A percentile compares a stretch with the other conserved stretches of the same genome.
These are phyloP conservation scores for Fraxinus xanthoxyloides DNA, from an alignment of 305 asterid genomes.

Conservation along the genomic window DNA sequence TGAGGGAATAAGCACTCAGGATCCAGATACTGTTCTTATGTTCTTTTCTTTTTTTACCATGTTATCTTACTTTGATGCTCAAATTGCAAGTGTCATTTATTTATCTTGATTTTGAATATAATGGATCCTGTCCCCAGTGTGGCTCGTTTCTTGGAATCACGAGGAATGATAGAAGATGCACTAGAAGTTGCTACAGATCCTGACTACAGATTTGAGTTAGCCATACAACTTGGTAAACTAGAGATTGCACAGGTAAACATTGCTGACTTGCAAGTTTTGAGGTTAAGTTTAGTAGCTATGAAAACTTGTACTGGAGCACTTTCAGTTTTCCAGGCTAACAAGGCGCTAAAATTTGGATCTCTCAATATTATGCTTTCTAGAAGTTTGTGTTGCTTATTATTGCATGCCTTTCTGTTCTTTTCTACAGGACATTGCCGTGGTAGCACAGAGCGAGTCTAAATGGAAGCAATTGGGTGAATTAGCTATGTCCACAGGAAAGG, in stretches of 20 bases:
- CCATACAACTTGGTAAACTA: slow-evolving; percentile 86
- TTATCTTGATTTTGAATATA: background rate
- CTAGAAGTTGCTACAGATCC: slow-evolving; percentile 91
- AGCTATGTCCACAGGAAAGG: slow-evolving; percentile 98
- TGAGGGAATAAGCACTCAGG: background rate
- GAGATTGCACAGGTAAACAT: slow-evolving; percentile 79
- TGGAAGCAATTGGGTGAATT: slow-evolving; percentile 99
- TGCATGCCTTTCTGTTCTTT: slow-evolving; percentile 18
- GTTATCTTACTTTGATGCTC: background rate
- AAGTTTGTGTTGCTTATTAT: slow-evolving; percentile 16
- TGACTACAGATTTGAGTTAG: slow-evolving; percentile 95
- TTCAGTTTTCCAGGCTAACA: background rate
- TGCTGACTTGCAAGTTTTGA: slow-evolving; percentile 18
- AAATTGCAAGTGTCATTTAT: background rate
- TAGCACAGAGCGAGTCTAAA: slow-evolving; percentile 80
- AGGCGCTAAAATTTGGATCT: background rate
- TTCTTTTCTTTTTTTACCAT: background rate
- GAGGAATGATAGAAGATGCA: slow-evolving; percentile 94
- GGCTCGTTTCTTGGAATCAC: slow-evolving; percentile 97
- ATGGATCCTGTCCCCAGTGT: slow-evolving; percentile 34
- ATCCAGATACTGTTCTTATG: background rate
- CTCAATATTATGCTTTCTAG: slow-evolving; percentile 1
- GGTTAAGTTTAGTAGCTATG: background rate
- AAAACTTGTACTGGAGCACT: background rate
- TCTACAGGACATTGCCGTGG: slow-evolving; percentile 76